A percentile compares a stretch with the other conserved stretches of the same genome.
These are phyloP conservation scores for Tribonema minus DNA, from an alignment of 108 stramenopile genomes.

Conservation along the genomic window DNA sequence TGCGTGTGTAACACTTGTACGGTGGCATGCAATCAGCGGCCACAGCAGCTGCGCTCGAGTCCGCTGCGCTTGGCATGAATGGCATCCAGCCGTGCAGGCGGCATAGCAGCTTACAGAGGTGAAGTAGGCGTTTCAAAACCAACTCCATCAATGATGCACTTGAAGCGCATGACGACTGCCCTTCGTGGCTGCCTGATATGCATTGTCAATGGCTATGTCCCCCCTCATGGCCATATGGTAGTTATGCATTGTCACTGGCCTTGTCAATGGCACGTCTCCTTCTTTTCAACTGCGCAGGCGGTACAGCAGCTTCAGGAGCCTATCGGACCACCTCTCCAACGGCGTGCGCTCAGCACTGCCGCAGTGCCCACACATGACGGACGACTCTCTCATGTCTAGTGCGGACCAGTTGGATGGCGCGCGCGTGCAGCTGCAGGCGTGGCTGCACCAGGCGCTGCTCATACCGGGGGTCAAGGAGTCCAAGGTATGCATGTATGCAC, in stretches of 20 bases:
- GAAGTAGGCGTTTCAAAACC: no score
- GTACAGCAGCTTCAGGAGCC: slow-evolving; percentile 14
- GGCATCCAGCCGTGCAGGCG: no score
- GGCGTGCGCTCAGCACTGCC: background rate
- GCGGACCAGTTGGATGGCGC: slow-evolving; percentile 44
- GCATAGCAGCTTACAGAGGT: no score
- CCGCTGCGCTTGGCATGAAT: no score
- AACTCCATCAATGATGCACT: no score
- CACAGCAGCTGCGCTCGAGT: no score
- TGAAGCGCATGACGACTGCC: no score
- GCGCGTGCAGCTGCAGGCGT: slow-evolving; percentile 33
- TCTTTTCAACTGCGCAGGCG: slow-evolving; percentile 5
- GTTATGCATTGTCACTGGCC: background rate
- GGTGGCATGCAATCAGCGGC: no score
- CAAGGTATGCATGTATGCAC: no score
- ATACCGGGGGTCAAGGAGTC: slow-evolving; percentile 18
- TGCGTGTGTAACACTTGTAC: no score
- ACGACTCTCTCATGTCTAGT: slow-evolving; percentile 23
- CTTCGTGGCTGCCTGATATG: background rate
- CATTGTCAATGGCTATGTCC: background rate
- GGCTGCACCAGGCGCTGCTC: slow-evolving; percentile 25
- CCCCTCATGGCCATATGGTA: background rate
- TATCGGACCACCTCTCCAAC: slow-evolving; percentile 3
- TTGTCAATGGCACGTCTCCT: background rate
- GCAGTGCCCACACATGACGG: slow-evolving; percentile 25